Evolutionary conservation across 768 basidiomycete species (phyloP).

Genomic region (Austroboletus festivus): DNA sequence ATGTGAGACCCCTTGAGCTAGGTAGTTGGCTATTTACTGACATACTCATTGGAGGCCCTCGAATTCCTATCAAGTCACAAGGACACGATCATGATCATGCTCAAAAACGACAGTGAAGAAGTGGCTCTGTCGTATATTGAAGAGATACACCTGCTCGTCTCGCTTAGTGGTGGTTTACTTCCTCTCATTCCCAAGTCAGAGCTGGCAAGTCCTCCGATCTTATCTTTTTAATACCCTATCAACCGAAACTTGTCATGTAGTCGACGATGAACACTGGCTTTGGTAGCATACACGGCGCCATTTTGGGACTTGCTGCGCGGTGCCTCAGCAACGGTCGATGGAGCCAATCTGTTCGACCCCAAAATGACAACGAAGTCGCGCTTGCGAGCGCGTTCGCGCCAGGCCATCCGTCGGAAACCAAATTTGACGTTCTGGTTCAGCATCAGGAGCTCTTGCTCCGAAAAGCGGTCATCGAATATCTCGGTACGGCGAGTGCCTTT

Average conservation of each 20-base stretch:
- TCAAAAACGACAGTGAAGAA: slow-evolving; percentile 69
- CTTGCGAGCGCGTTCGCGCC: slow-evolving; percentile 53
- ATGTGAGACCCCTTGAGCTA: slow-evolving; percentile 1
- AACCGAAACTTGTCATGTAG: slow-evolving; percentile 27
- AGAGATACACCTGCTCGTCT: slow-evolving; percentile 77
- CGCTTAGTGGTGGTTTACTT: slow-evolving; percentile 64
- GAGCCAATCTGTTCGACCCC: slow-evolving; percentile 55
- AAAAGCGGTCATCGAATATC: slow-evolving; percentile 61
- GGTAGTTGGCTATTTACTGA: background rate
- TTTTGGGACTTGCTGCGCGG: slow-evolving; percentile 70
- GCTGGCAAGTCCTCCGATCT: slow-evolving; percentile 50
- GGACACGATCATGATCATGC: slow-evolving; percentile 76
- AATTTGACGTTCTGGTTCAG: slow-evolving; percentile 57
- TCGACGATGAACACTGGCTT: slow-evolving; percentile 71
- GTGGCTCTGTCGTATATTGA: slow-evolving; percentile 66
- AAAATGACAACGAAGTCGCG: slow-evolving; percentile 62
- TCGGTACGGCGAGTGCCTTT: slow-evolving; percentile 70
- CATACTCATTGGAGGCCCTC: slow-evolving; percentile 28
- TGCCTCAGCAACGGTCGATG: slow-evolving; percentile 61
- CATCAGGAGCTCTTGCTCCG: slow-evolving; percentile 56
- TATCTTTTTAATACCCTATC: background rate
- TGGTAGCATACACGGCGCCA: slow-evolving; percentile 79
- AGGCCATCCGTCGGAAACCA: slow-evolving; percentile 51
- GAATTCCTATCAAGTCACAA: slow-evolving; percentile 82
- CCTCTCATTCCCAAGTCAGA: slow-evolving; percentile 74